Base-by-base conservation (phyloP, 2,329 filamentous ascomycete species). In the Fusarium sp. region DNA sequence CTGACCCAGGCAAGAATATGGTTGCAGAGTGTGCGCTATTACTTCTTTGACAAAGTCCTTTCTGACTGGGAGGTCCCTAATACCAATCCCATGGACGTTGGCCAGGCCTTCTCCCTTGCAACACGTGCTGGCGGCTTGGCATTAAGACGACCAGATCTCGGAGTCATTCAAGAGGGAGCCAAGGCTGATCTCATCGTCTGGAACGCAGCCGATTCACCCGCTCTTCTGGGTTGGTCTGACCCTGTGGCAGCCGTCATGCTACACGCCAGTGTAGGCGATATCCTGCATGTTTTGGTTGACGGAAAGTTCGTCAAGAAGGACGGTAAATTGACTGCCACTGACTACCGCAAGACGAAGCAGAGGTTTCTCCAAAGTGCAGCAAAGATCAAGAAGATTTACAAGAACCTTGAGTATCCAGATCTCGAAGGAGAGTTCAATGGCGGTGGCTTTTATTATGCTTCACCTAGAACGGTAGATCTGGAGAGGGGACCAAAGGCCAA, bases 231-330 rank as follows among this genome's bases (percentile, higher is more conserved):
- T 4, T 88, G 85, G 84, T 75, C 65, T 7, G 85, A 88, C 56
- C 84, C 85, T 0, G 79, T 88, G 5, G 85, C 85, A 0, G 86
- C 86, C 0, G 77, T 88, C 1, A 82, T 88, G 25, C 74, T 88
- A 35, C 86, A 88, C 59, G 81, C 84, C 1, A 83, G 80, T 53
- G 80, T 85, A 6, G 84, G 82, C 0, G 85, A 88, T 57, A 76
- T 88, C 23, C 72, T 81, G 54, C 78, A 83, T 50, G 85, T 87
- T 1, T 59, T 85, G 11, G 81, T 87, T 0, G 80, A 82, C 11
- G 65, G 65, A 11, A 30, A 57, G 3, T 65, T 68, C 39, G 51
- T 54, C 3, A 88, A 87, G 76, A 74, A 77, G 8, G 78, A 83
- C 15, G 77, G 82, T 3, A 79, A 74, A 71, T 65, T 84, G 22